Evolutionary conservation across 208 protist species (phyloP).

Genomic region (Trypanosoma melophagium): DNA sequence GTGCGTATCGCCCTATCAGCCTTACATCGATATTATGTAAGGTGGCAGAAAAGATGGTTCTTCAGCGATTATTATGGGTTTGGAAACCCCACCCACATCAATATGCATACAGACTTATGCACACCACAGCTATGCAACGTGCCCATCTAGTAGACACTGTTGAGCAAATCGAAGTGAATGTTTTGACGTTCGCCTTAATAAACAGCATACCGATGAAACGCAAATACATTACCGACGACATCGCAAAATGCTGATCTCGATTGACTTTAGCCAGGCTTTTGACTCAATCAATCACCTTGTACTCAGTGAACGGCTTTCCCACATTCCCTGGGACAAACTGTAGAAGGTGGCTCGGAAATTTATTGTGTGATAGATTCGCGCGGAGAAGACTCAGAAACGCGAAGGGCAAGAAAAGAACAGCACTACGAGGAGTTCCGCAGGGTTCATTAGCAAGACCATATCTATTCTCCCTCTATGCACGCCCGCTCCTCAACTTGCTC

Average conservation of each 20-base stretch:
- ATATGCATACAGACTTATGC: not conserved
- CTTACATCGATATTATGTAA: not conserved
- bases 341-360: conserved; percentile 1
- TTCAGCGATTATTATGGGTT: not conserved
- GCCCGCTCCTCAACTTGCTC: conserved; percentile 1
- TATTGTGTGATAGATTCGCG: not conserved
- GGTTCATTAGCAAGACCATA: not conserved
- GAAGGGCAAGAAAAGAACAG: not conserved
- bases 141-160: conserved; percentile 8
- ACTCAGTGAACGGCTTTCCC: conserved; percentile 3
- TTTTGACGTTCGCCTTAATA: not conserved
- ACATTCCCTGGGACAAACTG: not conserved
- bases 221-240: conserved; percentile 1
- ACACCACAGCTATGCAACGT: conserved; percentile 1
- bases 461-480: conserved; percentile 25
- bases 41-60: conserved; percentile 5
- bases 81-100: not conserved
- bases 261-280: conserved; percentile 8
- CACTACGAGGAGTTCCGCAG: conserved; percentile 9
- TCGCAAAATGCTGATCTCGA: not conserved
- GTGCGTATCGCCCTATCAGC: not conserved
- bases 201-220: not conserved
- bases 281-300: conserved; percentile 1
- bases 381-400: not conserved
- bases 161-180: conserved; percentile 11